Base-by-base conservation (phyloP, 1,284 basidiomycete genomes). In the Rhizoctonia solani region DNA sequence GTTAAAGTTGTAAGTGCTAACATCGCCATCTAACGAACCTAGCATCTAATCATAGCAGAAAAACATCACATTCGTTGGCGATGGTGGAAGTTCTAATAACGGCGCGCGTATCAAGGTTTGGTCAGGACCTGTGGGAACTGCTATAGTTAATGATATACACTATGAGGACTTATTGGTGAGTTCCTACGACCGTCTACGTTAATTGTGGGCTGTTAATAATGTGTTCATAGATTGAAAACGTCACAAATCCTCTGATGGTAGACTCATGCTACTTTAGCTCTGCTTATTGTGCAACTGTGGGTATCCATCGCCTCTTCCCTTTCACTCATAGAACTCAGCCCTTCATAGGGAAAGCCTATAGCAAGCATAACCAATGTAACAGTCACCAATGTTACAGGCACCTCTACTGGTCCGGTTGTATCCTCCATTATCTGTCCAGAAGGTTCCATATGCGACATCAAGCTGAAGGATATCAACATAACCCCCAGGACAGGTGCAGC, bases 71-170 rank as follows among this genome's bases (percentile, higher is more conserved):
- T 66, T 69, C n/a, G 53, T 63, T 11, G 68, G 61, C 2, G 56
- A 65, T 8, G 52, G 54, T 5, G 61, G 54, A 19, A 46, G 61
- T 27, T 65, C 61, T 5, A 53, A 49, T 16, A 69, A 69, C 39
- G 68, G 59, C 21, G 58, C 63, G 29, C 59, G 68, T 9, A 69
- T 69, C 68, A 69, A 69, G 47, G 61, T 66, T 13, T 69, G 68
- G 68, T 49, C 68, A 25, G 61, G 61, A 32, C 61, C 61, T 0
- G 61, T 65, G 9, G 61, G 61, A 16, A 49, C 61, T 21, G 61
- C 61, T 16, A 65, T 65, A 11, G 61, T 65, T 37, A 65, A 65
- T n/a, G 61, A 65, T 14, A 29, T 65, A 23, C 61, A 65, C 16
- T 65, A 65, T n/a, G 61, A 65, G 39, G 39, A 65, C 54, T 56